These are phyloP conservation scores for Bertia moriformis DNA, from an alignment of 2,329 filamentous ascomycete genomes.

Conservation along the genomic window DNA sequence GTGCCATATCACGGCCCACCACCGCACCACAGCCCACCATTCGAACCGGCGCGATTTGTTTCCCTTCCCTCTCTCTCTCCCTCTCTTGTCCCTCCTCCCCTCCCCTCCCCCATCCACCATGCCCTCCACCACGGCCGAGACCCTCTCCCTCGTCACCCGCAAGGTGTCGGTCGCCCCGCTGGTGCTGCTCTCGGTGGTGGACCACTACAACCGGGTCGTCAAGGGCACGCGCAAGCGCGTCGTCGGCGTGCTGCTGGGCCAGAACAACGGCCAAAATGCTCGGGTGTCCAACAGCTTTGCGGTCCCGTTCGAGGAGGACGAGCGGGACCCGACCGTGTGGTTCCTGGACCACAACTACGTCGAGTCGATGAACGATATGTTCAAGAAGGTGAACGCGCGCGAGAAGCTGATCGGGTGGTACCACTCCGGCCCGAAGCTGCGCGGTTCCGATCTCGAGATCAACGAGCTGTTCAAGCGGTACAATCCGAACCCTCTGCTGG, in stretches of 20 bases:
- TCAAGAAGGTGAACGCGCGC: constrained; percentile 98
- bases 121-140: constrained; percentile 94
- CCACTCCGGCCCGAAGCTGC: constrained; percentile 90
- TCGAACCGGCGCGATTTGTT: neutral
- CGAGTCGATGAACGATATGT: constrained; percentile 99
- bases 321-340: constrained; percentile 97
- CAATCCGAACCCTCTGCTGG: constrained; percentile 85
- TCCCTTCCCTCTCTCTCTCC: neutral
- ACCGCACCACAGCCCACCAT: too few species aligned
- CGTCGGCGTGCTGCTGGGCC: constrained; percentile 83
- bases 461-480: constrained; percentile 99
- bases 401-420: constrained; percentile 99
- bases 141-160: constrained; percentile 81
- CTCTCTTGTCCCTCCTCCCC: neutral
- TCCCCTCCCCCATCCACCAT: constrained; percentile 33
- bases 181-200: constrained; percentile 91
- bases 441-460: constrained; percentile 94
- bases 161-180: constrained; percentile 95
- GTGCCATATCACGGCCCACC: too few species aligned
- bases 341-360: constrained; percentile 99
- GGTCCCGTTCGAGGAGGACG: constrained; percentile 98
- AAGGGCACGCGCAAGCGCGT: constrained; percentile 74
- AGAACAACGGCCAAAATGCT: constrained; percentile 92
- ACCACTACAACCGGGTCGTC: constrained; percentile 85
- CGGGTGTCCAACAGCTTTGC: constrained; percentile 98